A percentile compares a stretch with the other conserved stretches of the same genome.
Conservation (phyloP, 2,329 filamentous ascomycete species). For the Graphilbum sp. region DNA sequence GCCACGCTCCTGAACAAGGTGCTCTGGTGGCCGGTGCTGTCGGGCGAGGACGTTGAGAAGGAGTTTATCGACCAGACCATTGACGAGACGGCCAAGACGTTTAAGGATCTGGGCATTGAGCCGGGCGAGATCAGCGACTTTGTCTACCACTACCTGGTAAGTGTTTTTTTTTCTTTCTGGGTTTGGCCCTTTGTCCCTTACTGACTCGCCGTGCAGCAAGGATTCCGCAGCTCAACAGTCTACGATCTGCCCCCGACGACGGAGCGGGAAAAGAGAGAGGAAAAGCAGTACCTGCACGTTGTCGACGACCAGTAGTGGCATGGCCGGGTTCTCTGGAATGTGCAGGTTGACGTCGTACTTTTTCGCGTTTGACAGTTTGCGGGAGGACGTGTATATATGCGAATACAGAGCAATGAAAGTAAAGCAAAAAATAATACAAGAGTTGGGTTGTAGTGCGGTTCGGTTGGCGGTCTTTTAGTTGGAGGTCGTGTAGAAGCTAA, state of each 20-base stretch:
- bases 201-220: slow-evolving; percentile 41
- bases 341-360: neutral
- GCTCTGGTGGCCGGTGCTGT: slow-evolving; percentile 79
- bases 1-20: slow-evolving; percentile 61
- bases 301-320: slow-evolving; percentile 68
- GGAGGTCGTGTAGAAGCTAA: too few species aligned
- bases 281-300: slow-evolving; percentile 95
- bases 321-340: neutral
- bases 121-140: slow-evolving; percentile 72
- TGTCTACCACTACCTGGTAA: slow-evolving; percentile 87
- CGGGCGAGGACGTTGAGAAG: slow-evolving; percentile 72
- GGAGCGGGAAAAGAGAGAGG: slow-evolving; percentile 84
- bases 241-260: slow-evolving; percentile 91
- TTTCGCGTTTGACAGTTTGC: neutral
- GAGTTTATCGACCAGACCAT: slow-evolving; percentile 91
- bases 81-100: slow-evolving; percentile 83
- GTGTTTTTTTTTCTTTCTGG: slow-evolving; percentile 16
- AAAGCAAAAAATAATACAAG: neutral
- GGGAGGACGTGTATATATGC: slow-evolving; percentile 9
- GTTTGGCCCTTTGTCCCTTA: neutral
- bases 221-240: slow-evolving; percentile 73
- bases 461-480: too few species aligned
- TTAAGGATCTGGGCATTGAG: slow-evolving; percentile 82
- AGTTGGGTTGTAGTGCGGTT: too few species aligned
- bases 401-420: neutral